Evolutionary conservation across 2,329 filamentous ascomycete species (phyloP), one percentile per base, ranked within the genome.

Genomic region (Monosporascus ibericus): DNA sequence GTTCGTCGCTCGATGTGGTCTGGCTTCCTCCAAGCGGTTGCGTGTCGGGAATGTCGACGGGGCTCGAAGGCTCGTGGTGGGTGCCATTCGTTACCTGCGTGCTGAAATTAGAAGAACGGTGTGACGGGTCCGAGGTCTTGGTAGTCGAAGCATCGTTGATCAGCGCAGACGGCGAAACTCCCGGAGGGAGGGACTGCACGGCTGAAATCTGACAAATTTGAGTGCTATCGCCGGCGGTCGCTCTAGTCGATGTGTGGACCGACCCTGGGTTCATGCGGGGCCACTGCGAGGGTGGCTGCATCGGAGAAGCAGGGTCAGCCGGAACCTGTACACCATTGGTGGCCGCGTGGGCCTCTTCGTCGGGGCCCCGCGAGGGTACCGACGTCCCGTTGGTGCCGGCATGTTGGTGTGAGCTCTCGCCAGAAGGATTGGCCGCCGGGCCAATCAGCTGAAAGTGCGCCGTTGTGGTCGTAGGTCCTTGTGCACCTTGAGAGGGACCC

Each of bases 81-180:
- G 72, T 70, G 20, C 87, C 87, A 55, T 91, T 90, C 3, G 86
- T 88, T 53, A 80, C 78, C 65, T 92, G 87, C 0, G 87, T 89
- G 65, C 86, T 86, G 67, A 80, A 79, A 58, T 81, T 84, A 1
- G 82, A 85, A 14, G 84, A 85, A 49, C 73, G 66, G 55, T 76
- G 74, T 17, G 87, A 90, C 6, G 83, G 81, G 55, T 88, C 84
- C 1, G 88, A 90, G 2, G 88, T 92, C 71, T 95, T 94, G n/a
- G 92, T 96, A 1, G 92, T 95, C 2, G 91, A 95, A 2, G 91
- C 92, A 63, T 95, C 91, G 62, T 97, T 96, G 50, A 85, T 73
- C 53, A 80, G 68, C 14, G 78, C 79, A 25, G 79, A 81, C 15
- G 81, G 81, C 5, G 80, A 81, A 50, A 82, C 72, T 4, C 80